Evolutionary conservation across 1,284 basidiomycete genomes (phyloP), one percentile per base, ranked within the genome.

Genomic region (Porodaedalea pini): DNA sequence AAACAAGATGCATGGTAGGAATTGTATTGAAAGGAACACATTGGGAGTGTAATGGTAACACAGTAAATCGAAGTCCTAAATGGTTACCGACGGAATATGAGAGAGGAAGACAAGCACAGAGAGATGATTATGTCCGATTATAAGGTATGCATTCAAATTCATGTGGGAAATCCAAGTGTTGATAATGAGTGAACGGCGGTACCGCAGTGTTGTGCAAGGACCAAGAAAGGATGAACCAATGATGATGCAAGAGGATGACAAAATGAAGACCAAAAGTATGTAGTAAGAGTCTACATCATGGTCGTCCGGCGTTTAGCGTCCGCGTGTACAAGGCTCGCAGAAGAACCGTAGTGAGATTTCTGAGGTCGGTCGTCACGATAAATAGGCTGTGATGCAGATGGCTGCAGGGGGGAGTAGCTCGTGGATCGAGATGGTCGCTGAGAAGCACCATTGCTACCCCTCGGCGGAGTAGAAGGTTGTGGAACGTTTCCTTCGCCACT

Each of bases 291-390:
- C 41, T 58, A 56, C 48, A 54, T 43, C 56, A 60, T 56, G 23
- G 58, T 53, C 15, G 57, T 58, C 44, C 57, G 57, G 32, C 53
- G 32, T 66, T 62, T 41, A 63, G 56, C 52, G 44, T 58, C 52
- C 23, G 60, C 52, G 15, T 54, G 54, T 40, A 53, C 59, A n/a
- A 60, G 51, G 8, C 65, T 66, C 32, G 69, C 68, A 13, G 68
- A 69, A 4, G 67, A 67, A 61, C 66, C 68, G 19, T 70, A 65
- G 29, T 25, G 43, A 11, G 43, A 58, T 60, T 7, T 37, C 19
- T 41, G 57, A 10, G 29, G 25, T 2, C 23, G 29, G 23, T 43
- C 45, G 19, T 52, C 29, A 10, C 45, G 57, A 21, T 36, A 19
- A 19, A 13, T 51, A 39, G 47, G 19, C 37, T 48, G 45, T 3